Evolutionary conservation across 225 moss, liverwort and hornwort genomes (phyloP).

Genomic region (Physcomitrium patens): DNA sequence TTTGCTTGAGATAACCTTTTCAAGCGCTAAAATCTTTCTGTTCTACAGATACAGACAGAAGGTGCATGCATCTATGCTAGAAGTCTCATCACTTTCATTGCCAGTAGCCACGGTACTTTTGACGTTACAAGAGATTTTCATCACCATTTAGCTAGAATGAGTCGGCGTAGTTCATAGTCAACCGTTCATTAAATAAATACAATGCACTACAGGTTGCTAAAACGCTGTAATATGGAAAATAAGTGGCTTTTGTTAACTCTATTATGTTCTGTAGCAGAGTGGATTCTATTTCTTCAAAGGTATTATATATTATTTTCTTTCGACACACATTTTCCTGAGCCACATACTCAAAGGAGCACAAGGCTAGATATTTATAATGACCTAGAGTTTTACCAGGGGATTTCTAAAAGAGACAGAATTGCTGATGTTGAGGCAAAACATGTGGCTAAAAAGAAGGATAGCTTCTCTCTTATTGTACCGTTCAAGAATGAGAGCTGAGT

Average conservation of each 20-base stretch:
- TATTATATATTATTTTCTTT: constrained; percentile 51
- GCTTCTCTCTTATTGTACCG: constrained; percentile 22
- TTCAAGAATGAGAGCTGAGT: constrained; percentile 34
- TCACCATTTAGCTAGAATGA: constrained; percentile 29
- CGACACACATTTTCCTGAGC: constrained; percentile 51
- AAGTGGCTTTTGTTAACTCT: constrained; percentile 57
- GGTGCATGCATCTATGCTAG: constrained; percentile 10
- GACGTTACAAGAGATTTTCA: constrained; percentile 39
- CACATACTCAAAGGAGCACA: constrained; percentile 46
- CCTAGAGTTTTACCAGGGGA: constrained; percentile 28
- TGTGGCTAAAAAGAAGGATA: constrained; percentile 25
- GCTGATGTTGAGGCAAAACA: constrained; percentile 25
- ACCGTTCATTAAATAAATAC: constrained; percentile 55
- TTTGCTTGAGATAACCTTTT: constrained; percentile 9
- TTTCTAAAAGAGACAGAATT: constrained; percentile 29
- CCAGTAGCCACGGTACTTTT: constrained; percentile 24
- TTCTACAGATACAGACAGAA: constrained; percentile 43
- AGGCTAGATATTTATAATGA: constrained; percentile 31
- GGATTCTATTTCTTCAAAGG: constrained; percentile 61
- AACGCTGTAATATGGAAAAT: constrained; percentile 45
- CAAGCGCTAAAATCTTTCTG: constrained; percentile 14
- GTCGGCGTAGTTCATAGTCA: neutral
- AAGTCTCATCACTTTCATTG: constrained; percentile 19
- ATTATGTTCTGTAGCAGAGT: constrained; percentile 60
- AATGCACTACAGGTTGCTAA: constrained; percentile 57